Evolutionary conservation across 1,139 yeast species (phyloP).

Genomic region (Taiozyma onychis): DNA sequence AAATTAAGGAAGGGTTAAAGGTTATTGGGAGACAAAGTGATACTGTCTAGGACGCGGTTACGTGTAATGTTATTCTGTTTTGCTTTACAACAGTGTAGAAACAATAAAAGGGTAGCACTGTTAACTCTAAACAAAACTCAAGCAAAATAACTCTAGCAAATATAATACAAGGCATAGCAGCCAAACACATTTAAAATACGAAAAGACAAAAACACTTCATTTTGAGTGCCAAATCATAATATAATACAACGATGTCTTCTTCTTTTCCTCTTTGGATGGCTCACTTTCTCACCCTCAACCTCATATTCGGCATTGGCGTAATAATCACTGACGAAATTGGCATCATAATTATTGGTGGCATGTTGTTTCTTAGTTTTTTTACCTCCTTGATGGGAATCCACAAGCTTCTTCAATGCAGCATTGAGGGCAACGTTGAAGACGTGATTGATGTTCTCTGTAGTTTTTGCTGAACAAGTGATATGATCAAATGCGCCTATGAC

Average conservation of each 20-base stretch:
- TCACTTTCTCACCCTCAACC: neutral
- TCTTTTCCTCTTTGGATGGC: slow-evolving; percentile 1
- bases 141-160: neutral
- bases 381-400: neutral
- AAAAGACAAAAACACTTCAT: neutral
- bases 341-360: neutral
- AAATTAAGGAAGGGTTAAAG: slow-evolving; percentile 46
- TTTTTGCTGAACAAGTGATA: slow-evolving; percentile 73
- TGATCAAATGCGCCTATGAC: slow-evolving; percentile 73
- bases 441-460: slow-evolving; percentile 57
- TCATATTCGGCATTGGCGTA: neutral
- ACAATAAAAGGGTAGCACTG: neutral
- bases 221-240: slow-evolving; percentile 2
- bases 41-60: slow-evolving; percentile 21
- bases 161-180: neutral
- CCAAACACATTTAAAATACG: neutral
- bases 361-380: slow-evolving; percentile 1
- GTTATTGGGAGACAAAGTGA: slow-evolving; percentile 78
- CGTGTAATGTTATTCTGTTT: neutral
- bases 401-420: slow-evolving; percentile 14
- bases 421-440: slow-evolving; percentile 49
- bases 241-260: slow-evolving; percentile 7
- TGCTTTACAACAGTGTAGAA: neutral
- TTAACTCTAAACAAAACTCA: neutral
- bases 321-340: neutral